A percentile compares a stretch with the other conserved stretches of the same genome.
phyloP scores from a whole-genome alignment of 352 stramenopile genomes.

The Pythium phragmiticola region DNA sequence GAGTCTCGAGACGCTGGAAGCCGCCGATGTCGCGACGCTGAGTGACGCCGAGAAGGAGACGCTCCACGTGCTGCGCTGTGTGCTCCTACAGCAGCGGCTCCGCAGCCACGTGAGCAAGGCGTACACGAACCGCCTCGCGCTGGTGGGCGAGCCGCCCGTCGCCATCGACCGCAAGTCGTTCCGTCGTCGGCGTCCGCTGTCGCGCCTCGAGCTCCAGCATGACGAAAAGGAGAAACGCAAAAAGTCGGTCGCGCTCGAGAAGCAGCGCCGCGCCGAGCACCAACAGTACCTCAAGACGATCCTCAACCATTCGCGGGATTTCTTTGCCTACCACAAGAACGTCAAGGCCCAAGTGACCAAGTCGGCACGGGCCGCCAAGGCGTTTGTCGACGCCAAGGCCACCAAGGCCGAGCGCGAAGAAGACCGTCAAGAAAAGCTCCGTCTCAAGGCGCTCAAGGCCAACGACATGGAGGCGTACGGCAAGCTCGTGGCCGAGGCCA shows the following conservation, averaged over 20 bases:
- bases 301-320: constrained; percentile 82
- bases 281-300: constrained; percentile 82
- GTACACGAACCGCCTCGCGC: constrained; percentile 60
- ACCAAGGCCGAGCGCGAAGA: constrained; percentile 84
- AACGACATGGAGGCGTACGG: constrained; percentile 99
- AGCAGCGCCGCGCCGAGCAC: constrained; percentile 73
- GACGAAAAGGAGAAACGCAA: constrained; percentile 81
- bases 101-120: constrained; percentile 56
- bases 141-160: constrained; percentile 59
- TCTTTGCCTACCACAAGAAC: constrained; percentile 87
- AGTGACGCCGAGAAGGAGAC: constrained; percentile 44
- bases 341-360: constrained; percentile 73
- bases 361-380: constrained; percentile 67
- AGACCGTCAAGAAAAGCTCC: constrained; percentile 85
- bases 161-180: constrained; percentile 78
- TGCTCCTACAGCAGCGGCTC: constrained; percentile 74
- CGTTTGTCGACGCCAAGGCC: constrained; percentile 70
- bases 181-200: constrained; percentile 60
- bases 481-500: constrained; percentile 96
- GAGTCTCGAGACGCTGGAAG: constrained; percentile 63
- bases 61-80: constrained; percentile 61
- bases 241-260: constrained; percentile 80
- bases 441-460: constrained; percentile 87
- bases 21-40: constrained; percentile 30
- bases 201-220: constrained; percentile 58